Conservation (phyloP, 2,329 filamentous ascomycete species). For the Lachnellula subtilissima region DNA sequence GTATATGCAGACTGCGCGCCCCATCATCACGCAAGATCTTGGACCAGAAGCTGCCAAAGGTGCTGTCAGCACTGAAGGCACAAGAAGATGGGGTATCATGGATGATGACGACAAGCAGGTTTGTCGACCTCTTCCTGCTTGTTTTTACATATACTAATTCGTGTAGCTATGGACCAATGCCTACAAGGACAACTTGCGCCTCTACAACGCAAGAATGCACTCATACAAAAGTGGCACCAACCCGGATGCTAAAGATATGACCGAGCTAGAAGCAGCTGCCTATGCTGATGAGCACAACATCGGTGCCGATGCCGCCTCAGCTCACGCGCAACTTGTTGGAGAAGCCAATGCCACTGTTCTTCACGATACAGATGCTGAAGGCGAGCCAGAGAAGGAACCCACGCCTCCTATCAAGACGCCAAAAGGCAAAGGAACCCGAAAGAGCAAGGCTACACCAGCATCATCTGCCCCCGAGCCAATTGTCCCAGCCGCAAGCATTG, state of each 20-base stretch:
- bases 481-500: conserved; percentile 16
- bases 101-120: conserved; percentile 63
- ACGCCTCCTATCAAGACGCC: conserved; percentile 50
- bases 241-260: conserved; percentile 53
- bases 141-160: conserved; percentile 1
- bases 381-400: conserved; percentile 40
- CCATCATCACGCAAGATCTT: conserved; percentile 74
- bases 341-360: conserved; percentile 40
- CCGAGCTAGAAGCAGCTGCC: conserved; percentile 53
- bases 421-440: conserved; percentile 44
- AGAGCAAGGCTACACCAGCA: conserved; percentile 20
- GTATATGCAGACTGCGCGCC: conserved; percentile 83
- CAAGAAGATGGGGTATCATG: conserved; percentile 80
- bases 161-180: conserved; percentile 53
- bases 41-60: conserved; percentile 73
- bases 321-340: conserved; percentile 40
- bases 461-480: conserved; percentile 16
- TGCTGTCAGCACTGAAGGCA: conserved; percentile 82
- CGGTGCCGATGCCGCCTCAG: conserved; percentile 39
- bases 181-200: conserved; percentile 62
- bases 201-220: conserved; percentile 61
- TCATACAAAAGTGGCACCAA: conserved; percentile 58
- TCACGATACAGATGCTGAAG: conserved; percentile 30
- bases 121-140: conserved; percentile 18
- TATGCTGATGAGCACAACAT: conserved; percentile 58